Evolutionary conservation across 441 rosid genomes (phyloP).

Genomic region (Arabidopsis lyrata): DNA sequence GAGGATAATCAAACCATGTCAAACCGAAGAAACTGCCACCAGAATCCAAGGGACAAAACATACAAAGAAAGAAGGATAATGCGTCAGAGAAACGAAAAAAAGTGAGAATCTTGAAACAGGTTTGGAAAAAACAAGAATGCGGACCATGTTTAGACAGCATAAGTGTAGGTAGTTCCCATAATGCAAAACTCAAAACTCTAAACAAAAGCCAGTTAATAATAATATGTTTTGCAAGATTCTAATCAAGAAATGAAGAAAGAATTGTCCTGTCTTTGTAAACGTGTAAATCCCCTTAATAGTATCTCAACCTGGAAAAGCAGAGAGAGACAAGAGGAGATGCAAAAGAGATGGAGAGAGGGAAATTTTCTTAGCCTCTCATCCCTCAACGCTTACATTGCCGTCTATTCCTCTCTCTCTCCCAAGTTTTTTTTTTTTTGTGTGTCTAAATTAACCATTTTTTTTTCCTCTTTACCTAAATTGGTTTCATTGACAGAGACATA

Average conservation of each 20-base stretch:
- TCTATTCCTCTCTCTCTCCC: conserved; percentile 31
- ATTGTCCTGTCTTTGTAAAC: conserved; percentile 39
- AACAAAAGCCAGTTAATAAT: conserved; percentile 2
- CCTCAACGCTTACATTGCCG: conserved; percentile 31
- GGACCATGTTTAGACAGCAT: conserved; percentile 36
- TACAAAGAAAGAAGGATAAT: conserved; percentile 12
- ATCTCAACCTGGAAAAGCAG: conserved; percentile 33
- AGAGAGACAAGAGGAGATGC: conserved; percentile 46
- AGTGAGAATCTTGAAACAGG: neutral
- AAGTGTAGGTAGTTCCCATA: conserved; percentile 10
- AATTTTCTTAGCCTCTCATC: conserved; percentile 46
- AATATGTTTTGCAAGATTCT: conserved; percentile 23
- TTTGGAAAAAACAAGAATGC: conserved; percentile 25
- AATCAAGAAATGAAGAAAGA: conserved; percentile 19
- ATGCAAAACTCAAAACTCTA: conserved; percentile 22
- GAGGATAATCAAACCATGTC: conserved; percentile 36
- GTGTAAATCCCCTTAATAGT: conserved; percentile 38
- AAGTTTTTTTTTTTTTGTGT: neutral
- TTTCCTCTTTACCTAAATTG: conserved; percentile 25
- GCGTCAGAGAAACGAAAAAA: conserved; percentile 9
- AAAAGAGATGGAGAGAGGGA: conserved; percentile 45
- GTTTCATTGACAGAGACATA: conserved; percentile 37
- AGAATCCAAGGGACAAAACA: conserved; percentile 18
- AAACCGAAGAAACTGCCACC: conserved; percentile 28
- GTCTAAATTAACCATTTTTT: conserved; percentile 31